Base-by-base conservation (phyloP, 495 filamentous ascomycete species). In the Arthonia radiata region DNA sequence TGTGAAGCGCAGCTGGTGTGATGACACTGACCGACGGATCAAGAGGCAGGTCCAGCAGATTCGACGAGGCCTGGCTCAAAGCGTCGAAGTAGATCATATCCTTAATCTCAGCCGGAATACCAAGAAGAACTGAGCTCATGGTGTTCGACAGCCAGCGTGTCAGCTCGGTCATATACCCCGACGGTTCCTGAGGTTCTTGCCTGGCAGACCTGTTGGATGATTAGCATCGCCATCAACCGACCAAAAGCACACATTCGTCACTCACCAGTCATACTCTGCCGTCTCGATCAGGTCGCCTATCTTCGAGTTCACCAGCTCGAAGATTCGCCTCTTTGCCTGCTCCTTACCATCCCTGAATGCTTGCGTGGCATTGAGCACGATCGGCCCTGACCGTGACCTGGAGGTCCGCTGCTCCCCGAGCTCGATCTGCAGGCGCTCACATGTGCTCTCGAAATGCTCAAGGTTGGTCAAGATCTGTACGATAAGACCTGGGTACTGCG, bases 381-480 rank as follows among this genome's bases (percentile, higher is more conserved):
- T 61, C 2, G 72, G 67, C 0, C 65, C 71, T 4, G 70, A 73
- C 13, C 77, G 70, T 0, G 73, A 73, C 13, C 64, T 63, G 8
- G 75, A 77, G 11, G 74, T 76, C 15, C 86, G 65, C 1, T 74
- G 81, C 36, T 71, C 58, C 14, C 80, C 74, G 23, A 94, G 56
- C 1, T 90, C 58, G 24, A 72, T 52, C 44, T 94, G 81, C 3
- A 99, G 57, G 34, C 93, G 76, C 24, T 61, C 59, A 41, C 86
- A 93, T 6, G 86, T 86, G 26, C 61, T 72, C 46, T 94, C 86
- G 46, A 99, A 94, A 44, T 94, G 79, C 39, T 92, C 82, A 13
- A 99, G 46, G 42, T 99, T 99, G 41, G 90, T 94, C 28, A 99
- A 54, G 35, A 99, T 99, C 40, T 94, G 86, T 15, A 94, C 83